A percentile compares a stretch with the other conserved stretches of the same genome.
Evolutionary conservation across 805 yeast genomes (phyloP).

Genomic region (Brettanomyces nanus): DNA sequence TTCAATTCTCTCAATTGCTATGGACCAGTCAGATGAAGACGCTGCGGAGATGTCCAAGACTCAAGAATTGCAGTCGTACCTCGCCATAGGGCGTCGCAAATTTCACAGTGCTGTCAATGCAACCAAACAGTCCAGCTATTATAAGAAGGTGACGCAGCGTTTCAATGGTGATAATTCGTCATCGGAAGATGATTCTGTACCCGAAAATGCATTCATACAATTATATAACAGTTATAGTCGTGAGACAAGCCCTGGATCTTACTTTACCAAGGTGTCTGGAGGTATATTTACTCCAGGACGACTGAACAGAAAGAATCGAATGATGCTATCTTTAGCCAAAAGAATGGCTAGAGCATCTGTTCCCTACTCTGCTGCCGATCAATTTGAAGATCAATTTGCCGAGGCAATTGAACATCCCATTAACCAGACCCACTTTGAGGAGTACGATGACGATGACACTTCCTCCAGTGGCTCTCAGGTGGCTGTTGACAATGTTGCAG

Average conservation of each 20-base stretch:
- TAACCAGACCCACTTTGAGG: slow-evolving; percentile 3
- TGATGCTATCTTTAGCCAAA: slow-evolving; percentile 60
- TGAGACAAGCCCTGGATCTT: slow-evolving; percentile 26
- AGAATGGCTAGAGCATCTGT: slow-evolving; percentile 45
- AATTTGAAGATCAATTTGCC: slow-evolving; percentile 31
- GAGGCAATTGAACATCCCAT: slow-evolving; percentile 25
- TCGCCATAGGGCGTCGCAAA: slow-evolving; percentile 20
- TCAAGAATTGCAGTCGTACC: neutral
- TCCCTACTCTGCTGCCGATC: slow-evolving; percentile 17
- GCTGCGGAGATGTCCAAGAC: neutral
- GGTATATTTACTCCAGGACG: slow-evolving; percentile 63
- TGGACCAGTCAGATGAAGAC: neutral
- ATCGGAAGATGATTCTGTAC: slow-evolving; percentile 23
- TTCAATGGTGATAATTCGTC: neutral
- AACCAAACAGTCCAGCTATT: slow-evolving; percentile 41
- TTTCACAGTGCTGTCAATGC: slow-evolving; percentile 40
- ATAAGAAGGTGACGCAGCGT: slow-evolving; percentile 23
- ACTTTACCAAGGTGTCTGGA: slow-evolving; percentile 61
- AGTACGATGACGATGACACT: slow-evolving; percentile 13
- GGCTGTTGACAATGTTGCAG: slow-evolving; percentile 6
- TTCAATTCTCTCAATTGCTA: too few species aligned
- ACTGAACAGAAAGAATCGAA: slow-evolving; percentile 59
- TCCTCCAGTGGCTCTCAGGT: slow-evolving; percentile 11
- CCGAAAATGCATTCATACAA: slow-evolving; percentile 52
- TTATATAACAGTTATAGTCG: slow-evolving; percentile 53